Percentiles rank a stretch among this genome's conserved stretches.
Evolutionary conservation across 371 early-diverging fungal species (phyloP).

Genomic region (Basidiobolus meristosporus): DNA sequence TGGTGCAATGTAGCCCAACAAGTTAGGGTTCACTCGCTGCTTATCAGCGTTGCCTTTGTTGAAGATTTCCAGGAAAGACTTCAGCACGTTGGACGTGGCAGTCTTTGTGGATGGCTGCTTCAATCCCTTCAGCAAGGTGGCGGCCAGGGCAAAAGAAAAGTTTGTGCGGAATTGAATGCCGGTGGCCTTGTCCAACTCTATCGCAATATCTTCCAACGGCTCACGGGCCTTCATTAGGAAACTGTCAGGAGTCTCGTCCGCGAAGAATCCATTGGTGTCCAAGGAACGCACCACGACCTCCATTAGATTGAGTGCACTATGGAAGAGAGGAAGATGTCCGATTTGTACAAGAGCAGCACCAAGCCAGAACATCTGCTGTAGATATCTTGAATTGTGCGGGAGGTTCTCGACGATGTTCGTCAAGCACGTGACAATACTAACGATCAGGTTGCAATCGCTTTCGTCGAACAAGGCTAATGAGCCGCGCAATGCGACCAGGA

Average conservation of each 20-base stretch:
- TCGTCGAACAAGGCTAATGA: conserved; percentile 71
- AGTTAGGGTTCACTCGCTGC: conserved; percentile 28
- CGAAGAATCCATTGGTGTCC: conserved; percentile 53
- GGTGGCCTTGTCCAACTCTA: conserved; percentile 25
- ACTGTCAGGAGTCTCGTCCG: conserved; percentile 33
- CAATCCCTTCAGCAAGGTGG: conserved; percentile 65
- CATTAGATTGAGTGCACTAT: conserved; percentile 44
- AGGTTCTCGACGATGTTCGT: conserved; percentile 69
- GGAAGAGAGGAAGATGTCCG: conserved; percentile 58
- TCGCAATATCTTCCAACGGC: conserved; percentile 31
- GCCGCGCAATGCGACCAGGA: conserved; percentile 66
- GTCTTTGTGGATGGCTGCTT: conserved; percentile 51
- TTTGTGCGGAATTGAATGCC: conserved; percentile 70
- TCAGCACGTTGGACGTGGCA: conserved; percentile 45
- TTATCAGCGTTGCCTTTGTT: conserved; percentile 21
- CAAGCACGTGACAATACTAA: conserved; percentile 72
- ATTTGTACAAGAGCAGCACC: conserved; percentile 69
- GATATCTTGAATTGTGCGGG: conserved; percentile 56
- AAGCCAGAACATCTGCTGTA: conserved; percentile 77
- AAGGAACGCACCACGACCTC: conserved; percentile 50
- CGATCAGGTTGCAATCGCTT: conserved; percentile 49
- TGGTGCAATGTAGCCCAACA: conserved; percentile 56
- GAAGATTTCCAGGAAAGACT: conserved; percentile 49
- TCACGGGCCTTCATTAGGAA: conserved; percentile 53
- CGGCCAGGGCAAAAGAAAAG: conserved; percentile 73